Conservation (phyloP, 495 filamentous ascomycete species). For the Hypoxylon fragiforme region DNA sequence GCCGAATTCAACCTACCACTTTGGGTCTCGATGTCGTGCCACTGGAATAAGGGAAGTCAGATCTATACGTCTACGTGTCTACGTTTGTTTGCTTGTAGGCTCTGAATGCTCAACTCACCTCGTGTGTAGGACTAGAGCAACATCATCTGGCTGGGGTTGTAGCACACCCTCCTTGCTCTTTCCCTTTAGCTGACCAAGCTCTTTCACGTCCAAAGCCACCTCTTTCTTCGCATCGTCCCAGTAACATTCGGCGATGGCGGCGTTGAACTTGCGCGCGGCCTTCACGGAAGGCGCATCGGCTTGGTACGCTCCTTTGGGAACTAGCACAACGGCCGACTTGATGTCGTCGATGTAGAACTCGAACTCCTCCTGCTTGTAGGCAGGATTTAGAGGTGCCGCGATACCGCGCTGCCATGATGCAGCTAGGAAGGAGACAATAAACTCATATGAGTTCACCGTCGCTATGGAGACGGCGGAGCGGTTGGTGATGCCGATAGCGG, state of each 20-base stretch:
- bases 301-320: constrained; percentile 67
- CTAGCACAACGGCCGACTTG: constrained; percentile 71
- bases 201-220: constrained; percentile 75
- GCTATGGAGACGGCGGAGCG: constrained; percentile 73
- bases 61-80: neutral
- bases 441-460: constrained; percentile 77
- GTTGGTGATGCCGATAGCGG: constrained; percentile 65
- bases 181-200: constrained; percentile 65
- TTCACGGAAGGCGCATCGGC: constrained; percentile 67
- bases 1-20: constrained; percentile 53
- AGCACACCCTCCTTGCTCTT: constrained; percentile 52
- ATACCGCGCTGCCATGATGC: constrained; percentile 75
- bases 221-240: constrained; percentile 63
- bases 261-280: constrained; percentile 73
- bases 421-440: constrained; percentile 80
- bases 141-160: constrained; percentile 62
- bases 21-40: constrained; percentile 85
- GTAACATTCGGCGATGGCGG: constrained; percentile 79
- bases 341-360: constrained; percentile 89
- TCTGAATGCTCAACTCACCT: constrained; percentile 25
- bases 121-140: constrained; percentile 71
- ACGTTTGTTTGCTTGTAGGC: too few species aligned
- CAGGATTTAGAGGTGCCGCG: constrained; percentile 79
- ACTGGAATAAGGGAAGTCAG: constrained; percentile 42
- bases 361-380: constrained; percentile 84